Evolutionary conservation across 805 yeast species (phyloP), one percentile per base, ranked within the genome.

Genomic region (Metschnikowia peoriensis): DNA sequence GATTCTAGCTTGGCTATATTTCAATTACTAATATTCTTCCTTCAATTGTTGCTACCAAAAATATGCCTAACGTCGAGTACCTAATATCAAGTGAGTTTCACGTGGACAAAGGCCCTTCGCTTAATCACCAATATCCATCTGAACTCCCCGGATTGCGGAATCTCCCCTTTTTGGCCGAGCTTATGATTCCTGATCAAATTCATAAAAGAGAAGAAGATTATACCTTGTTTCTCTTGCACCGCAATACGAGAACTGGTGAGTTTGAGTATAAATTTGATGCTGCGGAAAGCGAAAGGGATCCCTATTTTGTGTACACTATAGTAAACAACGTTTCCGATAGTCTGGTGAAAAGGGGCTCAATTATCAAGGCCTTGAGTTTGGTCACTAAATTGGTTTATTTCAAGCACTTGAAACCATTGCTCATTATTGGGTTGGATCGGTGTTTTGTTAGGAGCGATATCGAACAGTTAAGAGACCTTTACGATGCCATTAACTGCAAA

Each of bases 51-150:
- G 1, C 22, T 27, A 7, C n/a, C 27, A 8, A 6, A 14, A 50
- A 10, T 28, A 59, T 59, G 62, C 62, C 61, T 34, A 79, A 82
- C 59, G 79, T 81, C 14, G 80, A 80, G 49, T 85, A 76, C 61
- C 76, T 86, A 22, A 60, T 89, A 34, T 77, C 90, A 6, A 88
- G 93, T 1, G 92, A 88, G 68, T 91, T 90, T 66, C 94, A 90
- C 65, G 82, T 85, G 56, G 85, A 81, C 60, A 75, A 82, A 50
- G 97, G 97, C 0, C 85, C 94, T 0, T 72, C 80, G 4, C 68
- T 90, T 34, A 73, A 73, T 48, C 79, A 80, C 57, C 91, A 85
- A 61, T 76, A 79, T 47, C 93, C 96, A 0, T 52, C 61, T 12
- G 63, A 59, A 17, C 56, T 71, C 6, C 75, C 76, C 1, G 79